Percentiles rank a stretch among this genome's conserved stretches.
phyloP scores from a whole-genome alignment of 164 flowering plant species.

The Platanus orientalis region DNA sequence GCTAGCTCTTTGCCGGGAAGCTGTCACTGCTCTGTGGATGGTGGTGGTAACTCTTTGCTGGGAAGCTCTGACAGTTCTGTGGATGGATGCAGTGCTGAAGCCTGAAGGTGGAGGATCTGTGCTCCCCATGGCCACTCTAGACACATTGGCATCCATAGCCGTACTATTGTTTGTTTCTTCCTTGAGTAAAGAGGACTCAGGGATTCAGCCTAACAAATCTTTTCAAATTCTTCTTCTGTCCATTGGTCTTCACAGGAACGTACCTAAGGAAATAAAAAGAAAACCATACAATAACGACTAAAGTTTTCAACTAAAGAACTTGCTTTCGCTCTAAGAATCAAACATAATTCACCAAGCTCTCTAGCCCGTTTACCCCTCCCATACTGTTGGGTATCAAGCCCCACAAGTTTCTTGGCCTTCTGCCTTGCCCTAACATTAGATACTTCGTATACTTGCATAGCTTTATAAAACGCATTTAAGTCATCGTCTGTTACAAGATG shows the following conservation, averaged over 20 bases:
- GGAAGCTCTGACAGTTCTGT: too few species aligned
- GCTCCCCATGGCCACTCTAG: conserved; percentile 16
- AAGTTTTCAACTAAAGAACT: background rate
- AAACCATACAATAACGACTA: background rate
- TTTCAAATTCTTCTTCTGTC: conserved; percentile 99
- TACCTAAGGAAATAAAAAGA: conserved; percentile 41
- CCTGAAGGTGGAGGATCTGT: conserved; percentile 7
- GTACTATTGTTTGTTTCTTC: conserved; percentile 32
- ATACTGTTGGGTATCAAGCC: conserved; percentile 80
- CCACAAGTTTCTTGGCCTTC: conserved; percentile 54
- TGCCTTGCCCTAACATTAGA: conserved; percentile 50
- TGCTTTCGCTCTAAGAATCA: background rate
- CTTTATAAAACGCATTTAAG: conserved; percentile 62
- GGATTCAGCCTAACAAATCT: conserved; percentile 81
- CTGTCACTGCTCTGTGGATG: conserved; percentile 12
- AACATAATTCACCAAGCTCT: conserved; percentile 59
- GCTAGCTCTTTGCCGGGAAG: conserved; percentile 6
- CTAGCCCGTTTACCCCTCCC: conserved; percentile 98
- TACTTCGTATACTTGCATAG: conserved; percentile 70
- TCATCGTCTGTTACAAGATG: conserved; percentile 91
- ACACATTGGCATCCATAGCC: conserved; percentile 29
- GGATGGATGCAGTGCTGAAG: conserved; percentile 14
- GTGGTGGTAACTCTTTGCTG: background rate
- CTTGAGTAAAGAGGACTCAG: conserved; percentile 55
- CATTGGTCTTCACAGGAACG: conserved; percentile 98